A percentile compares a stretch with the other conserved stretches of the same genome.
Evolutionary conservation across 179 eudicot genomes (phyloP).

Genomic region (Silene coronaria): DNA sequence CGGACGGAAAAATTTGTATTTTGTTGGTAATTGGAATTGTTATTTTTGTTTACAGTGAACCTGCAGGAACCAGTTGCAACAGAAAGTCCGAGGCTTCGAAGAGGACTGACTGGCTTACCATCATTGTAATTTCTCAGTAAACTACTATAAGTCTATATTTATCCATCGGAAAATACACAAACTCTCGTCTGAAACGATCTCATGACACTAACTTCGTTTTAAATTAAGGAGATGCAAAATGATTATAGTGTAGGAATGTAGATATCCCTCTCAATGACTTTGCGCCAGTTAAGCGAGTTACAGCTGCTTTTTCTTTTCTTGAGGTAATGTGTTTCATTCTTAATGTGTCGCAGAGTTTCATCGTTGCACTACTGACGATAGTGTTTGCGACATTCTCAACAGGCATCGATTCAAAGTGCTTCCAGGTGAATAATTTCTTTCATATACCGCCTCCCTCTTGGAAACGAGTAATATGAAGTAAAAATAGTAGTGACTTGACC

Average conservation of each 20-base stretch:
- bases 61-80: constrained; percentile 61
- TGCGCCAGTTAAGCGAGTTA: background rate
- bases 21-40: background rate
- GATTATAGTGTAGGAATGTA: too few species aligned
- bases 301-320: background rate
- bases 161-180: background rate
- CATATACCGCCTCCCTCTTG: background rate
- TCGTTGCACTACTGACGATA: constrained; percentile 60
- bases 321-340: background rate
- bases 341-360: constrained; percentile 52
- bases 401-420: constrained; percentile 78
- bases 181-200: background rate
- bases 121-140: constrained; percentile 52
- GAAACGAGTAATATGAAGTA: background rate
- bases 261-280: background rate
- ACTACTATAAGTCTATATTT: background rate
- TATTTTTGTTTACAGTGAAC: constrained; percentile 47
- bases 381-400: constrained; percentile 85
- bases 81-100: constrained; percentile 48
- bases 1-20: background rate
- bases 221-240: too few species aligned
- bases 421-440: constrained; percentile 42
- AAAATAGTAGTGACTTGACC: background rate
- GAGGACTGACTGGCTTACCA: constrained; percentile 64
- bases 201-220: too few species aligned